Base-by-base conservation (phyloP, 1,139 yeast species). In the Geotrichum carabidarum region DNA sequence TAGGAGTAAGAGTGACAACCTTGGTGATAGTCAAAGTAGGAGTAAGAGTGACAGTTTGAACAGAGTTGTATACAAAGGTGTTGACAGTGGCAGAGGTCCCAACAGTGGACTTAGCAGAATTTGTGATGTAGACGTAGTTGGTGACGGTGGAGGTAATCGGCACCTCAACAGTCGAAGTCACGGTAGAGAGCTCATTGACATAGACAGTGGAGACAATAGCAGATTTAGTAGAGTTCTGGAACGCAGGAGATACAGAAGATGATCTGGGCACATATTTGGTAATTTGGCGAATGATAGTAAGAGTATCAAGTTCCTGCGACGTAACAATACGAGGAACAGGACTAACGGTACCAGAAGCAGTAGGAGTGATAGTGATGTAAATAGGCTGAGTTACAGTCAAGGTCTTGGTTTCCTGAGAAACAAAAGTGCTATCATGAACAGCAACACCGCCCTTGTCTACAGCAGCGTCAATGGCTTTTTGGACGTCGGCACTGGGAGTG, bases 311-410 rank as follows among this genome's bases (percentile, higher is more conserved):
- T 3, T 45, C 55, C 9, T 36, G 15, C 36, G 52, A 30, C 32
- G 44, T 34, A 12, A 18, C 8, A 31, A 44, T 40, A 22, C 31
- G 9, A 17, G 40, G 30, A 12, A 35, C 7, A 15, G 44, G 43
- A 30, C 35, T 31, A 34, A 15, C 15, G 17, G 46, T 8, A 17
- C 17, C 44, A 18, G 53, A 22, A 18, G 45, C 46, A 38, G 42
- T n/a, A 22, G 15, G 41, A 43, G 48, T 32, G 42, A 37, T 12
- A 27, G 54, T 46, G 18, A 47, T 34, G 27, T 31, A 34, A 38
- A 42, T 31, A 15, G 55, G 51, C 18, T 51, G 51, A n/a, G 55
- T 51, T 35, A 47, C 37, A 15, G 55, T 51, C 40, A 47, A 47
- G 7, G 55, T 51, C 38, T 46, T 32, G 22, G 14, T 38, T 8